Evolutionary conservation across 2,329 filamentous ascomycete species (phyloP), one percentile per base, ranked within the genome.

Genomic region (Fusarium graminum): DNA sequence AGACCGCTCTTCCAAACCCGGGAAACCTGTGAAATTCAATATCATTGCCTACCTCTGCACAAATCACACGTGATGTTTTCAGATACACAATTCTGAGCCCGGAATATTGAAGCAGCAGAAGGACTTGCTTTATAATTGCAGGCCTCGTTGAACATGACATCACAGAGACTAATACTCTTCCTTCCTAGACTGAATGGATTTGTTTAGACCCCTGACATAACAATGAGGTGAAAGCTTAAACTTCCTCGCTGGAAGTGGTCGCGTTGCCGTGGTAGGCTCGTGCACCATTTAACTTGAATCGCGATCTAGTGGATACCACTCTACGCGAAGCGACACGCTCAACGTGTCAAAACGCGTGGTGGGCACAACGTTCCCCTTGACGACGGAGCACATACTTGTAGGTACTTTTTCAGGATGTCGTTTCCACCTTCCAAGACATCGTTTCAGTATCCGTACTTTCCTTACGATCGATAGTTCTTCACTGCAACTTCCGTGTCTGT

Each of bases 331-430:
- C 11, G 11, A 44, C 66, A 46, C 58, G 51, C 3, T 7, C 7
- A 14, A 43, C 59, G 42, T 53, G 62, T 13, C 4, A 3, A 5
- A 19, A 38, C 66, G 53, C 62, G 66, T 51, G 38, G 41, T 41
- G 43, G 43, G 36, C 36, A 34, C 52, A 59, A 39, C 61, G 65
- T 68, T 68, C 39, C 65, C 65, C 65, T 62, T 58, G 65, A 52
- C 65, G 65, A 68, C 65, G 40, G 56, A 32, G 52, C 61, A 63
- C 50, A 59, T 66, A 45, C 53, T 50, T 60, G 32, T 43, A 22
- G 22, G 22, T 22, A 22, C 38, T 50, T 44, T 45, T 46, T 61
- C 40, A 40, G 25, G 50, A 45, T 29, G 49, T 44, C 25, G 38
- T 36, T 68, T 34, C 39, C 32, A 51, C 46, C 41, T 68, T 68